A percentile compares a stretch with the other conserved stretches of the same genome.
Evolutionary conservation across 2,329 filamentous ascomycete genomes (phyloP).

Genomic region (Aspergillus sp.): DNA sequence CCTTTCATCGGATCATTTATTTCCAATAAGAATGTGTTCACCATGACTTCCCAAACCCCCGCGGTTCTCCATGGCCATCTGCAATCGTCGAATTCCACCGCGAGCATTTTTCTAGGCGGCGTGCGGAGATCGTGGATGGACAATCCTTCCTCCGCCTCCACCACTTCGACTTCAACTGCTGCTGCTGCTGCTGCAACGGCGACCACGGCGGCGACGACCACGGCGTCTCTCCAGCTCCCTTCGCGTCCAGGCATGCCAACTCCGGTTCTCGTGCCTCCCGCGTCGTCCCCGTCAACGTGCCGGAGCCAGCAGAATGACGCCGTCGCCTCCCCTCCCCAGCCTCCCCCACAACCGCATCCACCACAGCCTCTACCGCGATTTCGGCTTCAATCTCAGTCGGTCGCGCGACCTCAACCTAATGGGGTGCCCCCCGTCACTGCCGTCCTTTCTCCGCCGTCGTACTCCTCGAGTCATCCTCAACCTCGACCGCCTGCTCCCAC

Average conservation of each 20-base stretch:
- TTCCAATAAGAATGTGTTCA: constrained; percentile 9
- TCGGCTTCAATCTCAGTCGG: constrained; percentile 9
- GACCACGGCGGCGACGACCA: neutral
- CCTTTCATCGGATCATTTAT: neutral
- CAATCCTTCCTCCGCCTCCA: constrained; percentile 1
- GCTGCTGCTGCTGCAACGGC: neutral
- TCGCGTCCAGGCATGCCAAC: constrained; percentile 15
- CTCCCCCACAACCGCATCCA: neutral
- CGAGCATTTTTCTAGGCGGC: constrained; percentile 40
- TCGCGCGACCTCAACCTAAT: no score
- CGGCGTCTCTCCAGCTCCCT: neutral
- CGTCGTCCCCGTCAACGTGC: constrained; percentile 4
- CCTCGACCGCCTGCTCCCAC: neutral
- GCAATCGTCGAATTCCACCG: constrained; percentile 39
- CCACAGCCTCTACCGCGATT: constrained; percentile 8
- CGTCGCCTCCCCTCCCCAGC: neutral
- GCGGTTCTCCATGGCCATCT: constrained; percentile 17
- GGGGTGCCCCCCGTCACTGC: constrained; percentile 20
- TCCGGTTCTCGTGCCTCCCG: constrained; percentile 1
- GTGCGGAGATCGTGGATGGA: constrained; percentile 42
- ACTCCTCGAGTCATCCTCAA: neutral
- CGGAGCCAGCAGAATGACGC: constrained; percentile 2
- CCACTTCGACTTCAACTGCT: neutral
- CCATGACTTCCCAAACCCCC: constrained; percentile 11
- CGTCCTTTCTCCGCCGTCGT: neutral